phyloP scores from a whole-genome alignment of 1,284 basidiomycete genomes.

The Microbotryum silenes-acaulis region DNA sequence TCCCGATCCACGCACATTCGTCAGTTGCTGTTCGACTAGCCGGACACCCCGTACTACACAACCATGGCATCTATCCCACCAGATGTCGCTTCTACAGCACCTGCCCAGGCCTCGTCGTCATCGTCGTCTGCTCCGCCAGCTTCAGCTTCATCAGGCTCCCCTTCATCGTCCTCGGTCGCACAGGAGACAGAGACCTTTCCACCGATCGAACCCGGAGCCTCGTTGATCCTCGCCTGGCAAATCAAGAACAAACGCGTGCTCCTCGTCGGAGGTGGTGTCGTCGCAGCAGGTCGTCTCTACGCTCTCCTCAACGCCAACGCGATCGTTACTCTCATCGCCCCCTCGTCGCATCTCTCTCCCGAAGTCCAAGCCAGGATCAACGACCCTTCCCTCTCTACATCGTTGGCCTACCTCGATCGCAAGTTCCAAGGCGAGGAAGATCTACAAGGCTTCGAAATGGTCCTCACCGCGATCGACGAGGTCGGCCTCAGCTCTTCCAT shows the following conservation, averaged over 20 bases:
- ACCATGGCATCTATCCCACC: too few relatives aligned
- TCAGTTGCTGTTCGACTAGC: too few relatives aligned
- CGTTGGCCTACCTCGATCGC: slow-evolving; percentile 65
- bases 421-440: slow-evolving; percentile 48
- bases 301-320: slow-evolving; percentile 54
- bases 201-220: slow-evolving; percentile 49
- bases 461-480: slow-evolving; percentile 90
- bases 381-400: slow-evolving; percentile 48
- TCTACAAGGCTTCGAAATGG: slow-evolving; percentile 64
- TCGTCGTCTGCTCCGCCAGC: too few relatives aligned
- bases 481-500: slow-evolving; percentile 61
- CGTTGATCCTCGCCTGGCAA: slow-evolving; percentile 78
- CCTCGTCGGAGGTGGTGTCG: slow-evolving; percentile 80
- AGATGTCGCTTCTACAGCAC: too few relatives aligned
- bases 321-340: slow-evolving; percentile 56
- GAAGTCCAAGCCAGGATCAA: slow-evolving; percentile 44
- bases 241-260: slow-evolving; percentile 71
- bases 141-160: too few relatives aligned
- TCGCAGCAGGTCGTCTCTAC: slow-evolving; percentile 69
- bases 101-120: too few relatives aligned
- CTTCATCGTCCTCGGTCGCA: neutral
- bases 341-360: slow-evolving; percentile 54
- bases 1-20: too few relatives aligned
- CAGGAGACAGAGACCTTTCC: slow-evolving; percentile 26
- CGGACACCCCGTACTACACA: too few relatives aligned